Evolutionary conservation across 2,329 filamentous ascomycete species (phyloP).

Genomic region (Colletotrichum tanaceti): DNA sequence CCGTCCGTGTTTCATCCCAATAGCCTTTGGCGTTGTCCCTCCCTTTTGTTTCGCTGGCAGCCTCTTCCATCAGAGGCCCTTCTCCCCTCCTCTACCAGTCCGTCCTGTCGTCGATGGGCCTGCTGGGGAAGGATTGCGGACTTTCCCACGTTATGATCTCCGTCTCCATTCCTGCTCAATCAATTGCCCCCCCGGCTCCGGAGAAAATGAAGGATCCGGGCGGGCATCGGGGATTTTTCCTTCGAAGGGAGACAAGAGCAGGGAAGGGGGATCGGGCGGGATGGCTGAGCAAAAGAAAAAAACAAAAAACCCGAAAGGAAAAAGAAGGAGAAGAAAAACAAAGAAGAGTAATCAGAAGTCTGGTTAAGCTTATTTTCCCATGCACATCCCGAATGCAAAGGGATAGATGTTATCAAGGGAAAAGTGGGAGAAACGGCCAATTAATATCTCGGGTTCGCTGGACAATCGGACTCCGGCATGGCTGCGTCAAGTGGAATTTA

Average conservation of each 20-base stretch:
- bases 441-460: slow-evolving; percentile 31
- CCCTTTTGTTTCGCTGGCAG: neutral
- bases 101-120: too few species aligned
- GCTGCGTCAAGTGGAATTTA: slow-evolving; percentile 36
- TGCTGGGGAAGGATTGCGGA: neutral
- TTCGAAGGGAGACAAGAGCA: neutral
- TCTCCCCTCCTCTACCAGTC: too few species aligned
- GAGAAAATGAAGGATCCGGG: neutral
- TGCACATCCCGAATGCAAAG: neutral
- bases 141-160: neutral
- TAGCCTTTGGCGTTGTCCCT: neutral
- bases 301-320: slow-evolving; percentile 6
- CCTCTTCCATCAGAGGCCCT: too few species aligned
- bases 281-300: neutral
- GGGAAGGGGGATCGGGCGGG: too few species aligned
- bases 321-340: slow-evolving; percentile 1
- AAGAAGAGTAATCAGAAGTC: slow-evolving; percentile 31
- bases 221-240: neutral
- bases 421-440: slow-evolving; percentile 19
- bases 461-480: slow-evolving; percentile 24
- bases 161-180: neutral
- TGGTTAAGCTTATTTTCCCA: slow-evolving; percentile 37
- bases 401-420: neutral
- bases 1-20: slow-evolving; percentile 14
- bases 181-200: neutral